Evolutionary conservation across 805 yeast species (phyloP).

Genomic region (Ogataea ramenticola): DNA sequence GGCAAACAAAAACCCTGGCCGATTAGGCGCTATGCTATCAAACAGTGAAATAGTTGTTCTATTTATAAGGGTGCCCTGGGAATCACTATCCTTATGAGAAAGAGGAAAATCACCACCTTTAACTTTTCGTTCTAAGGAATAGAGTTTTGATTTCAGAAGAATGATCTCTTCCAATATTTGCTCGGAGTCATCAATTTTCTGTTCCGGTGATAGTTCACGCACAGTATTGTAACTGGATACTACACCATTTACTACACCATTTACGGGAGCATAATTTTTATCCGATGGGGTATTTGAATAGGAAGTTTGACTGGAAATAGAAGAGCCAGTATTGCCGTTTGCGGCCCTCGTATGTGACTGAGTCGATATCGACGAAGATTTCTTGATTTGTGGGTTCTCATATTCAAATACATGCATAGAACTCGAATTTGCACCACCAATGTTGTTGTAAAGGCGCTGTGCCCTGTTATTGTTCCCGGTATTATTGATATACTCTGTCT

Average conservation of each 20-base stretch:
- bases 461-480: too few species aligned
- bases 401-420: background rate
- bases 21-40: background rate
- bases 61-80: background rate
- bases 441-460: too few species aligned
- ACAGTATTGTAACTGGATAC: too few species aligned
- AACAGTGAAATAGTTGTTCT: background rate
- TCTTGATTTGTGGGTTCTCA: background rate
- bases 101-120: background rate
- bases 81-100: background rate
- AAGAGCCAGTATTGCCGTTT: background rate
- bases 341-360: background rate
- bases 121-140: background rate
- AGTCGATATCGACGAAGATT: background rate
- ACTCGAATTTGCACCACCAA: background rate
- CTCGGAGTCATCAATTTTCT: background rate
- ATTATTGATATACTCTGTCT: too few species aligned
- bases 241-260: too few species aligned
- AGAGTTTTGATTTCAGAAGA: background rate
- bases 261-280: background rate
- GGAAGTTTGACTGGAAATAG: background rate
- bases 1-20: constrained; percentile 6
- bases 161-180: background rate
- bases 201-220: too few species aligned
- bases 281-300: background rate